These are phyloP conservation scores for Metschnikowia vanudenii DNA, from an alignment of 805 yeast genomes.

Conservation along the genomic window DNA sequence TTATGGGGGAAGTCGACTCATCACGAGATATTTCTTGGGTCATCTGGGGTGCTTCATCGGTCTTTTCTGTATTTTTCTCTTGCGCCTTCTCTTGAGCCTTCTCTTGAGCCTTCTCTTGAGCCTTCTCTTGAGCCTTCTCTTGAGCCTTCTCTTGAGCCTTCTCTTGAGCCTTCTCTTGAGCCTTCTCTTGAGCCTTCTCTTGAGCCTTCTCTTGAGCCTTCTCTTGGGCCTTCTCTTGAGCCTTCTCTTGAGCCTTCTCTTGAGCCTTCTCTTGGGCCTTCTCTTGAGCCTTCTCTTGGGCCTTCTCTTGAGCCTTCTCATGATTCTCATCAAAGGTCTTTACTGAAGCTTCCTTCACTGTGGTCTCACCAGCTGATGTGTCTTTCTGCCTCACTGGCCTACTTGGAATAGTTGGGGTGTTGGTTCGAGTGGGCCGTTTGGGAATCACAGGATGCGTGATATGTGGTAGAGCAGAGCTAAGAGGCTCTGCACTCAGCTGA, in stretches of 20 bases:
- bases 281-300: too few species aligned
- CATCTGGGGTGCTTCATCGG: too few species aligned
- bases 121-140: background rate
- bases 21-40: too few species aligned
- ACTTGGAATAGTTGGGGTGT: conserved; percentile 7
- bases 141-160: background rate
- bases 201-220: background rate
- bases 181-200: background rate
- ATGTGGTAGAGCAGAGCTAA: background rate
- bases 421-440: conserved; percentile 6
- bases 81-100: background rate
- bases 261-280: background rate
- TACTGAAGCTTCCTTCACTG: background rate
- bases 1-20: too few species aligned
- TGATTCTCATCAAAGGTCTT: too few species aligned
- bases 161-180: background rate
- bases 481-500: background rate
- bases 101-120: background rate
- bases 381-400: conserved; percentile 1
- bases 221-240: background rate
- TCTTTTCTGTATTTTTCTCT: too few species aligned
- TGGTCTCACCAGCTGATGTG: too few species aligned
- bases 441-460: conserved; percentile 9
- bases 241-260: background rate
- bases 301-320: background rate